Base-by-base conservation (phyloP, 495 filamentous ascomycete species). In the Hypoxylon lienhwacheense region DNA sequence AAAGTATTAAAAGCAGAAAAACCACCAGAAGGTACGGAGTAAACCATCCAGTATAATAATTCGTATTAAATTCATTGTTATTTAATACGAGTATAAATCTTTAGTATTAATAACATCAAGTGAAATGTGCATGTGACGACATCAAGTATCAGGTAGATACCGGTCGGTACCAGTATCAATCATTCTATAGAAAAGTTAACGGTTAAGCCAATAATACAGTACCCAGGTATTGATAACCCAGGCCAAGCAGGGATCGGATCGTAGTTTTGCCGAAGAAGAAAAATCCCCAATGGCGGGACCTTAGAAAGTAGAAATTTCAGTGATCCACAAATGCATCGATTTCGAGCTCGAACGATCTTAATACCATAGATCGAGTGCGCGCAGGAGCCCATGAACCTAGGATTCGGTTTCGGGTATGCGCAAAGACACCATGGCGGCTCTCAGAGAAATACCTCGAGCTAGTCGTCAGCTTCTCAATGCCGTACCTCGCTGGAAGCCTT, bases 401-500 rank as follows among this genome's bases (percentile, higher is more conserved):
- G 17, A 55, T 11, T 55, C 24, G 20, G 32, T 50, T 39, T 49
- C 17, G 40, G 39, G 26, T n/a, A 35, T 26, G 29, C 33, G 22
- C 34, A 12, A 36, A 20, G 25, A 56, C 35, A 34, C 44, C 26
- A 67, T 67, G 65, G 52, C 62, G n/a, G 46, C 62, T 14, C 52
- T 67, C 10, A 63, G 65, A 33, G 65, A 61, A 24, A 52, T 53
- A 16, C 62, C 65, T 24, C 47, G 65, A 17, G 65, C 45, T 36
- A 29, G 65, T 14, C 53, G 52, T 17, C 61, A 61, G 34, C 45
- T 65, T 46, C 47, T 65, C 25, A 32, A 48, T 22, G 36, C 48
- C 3, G 32, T 36, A n/a, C 55, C 61, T 11, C 61, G 33, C 34
- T 61, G 48, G 55, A 54, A 48, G 41, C 53, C 58, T 19, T 57